Conservation (phyloP, 257 asterid species). For the Marsdenia floribunda region DNA sequence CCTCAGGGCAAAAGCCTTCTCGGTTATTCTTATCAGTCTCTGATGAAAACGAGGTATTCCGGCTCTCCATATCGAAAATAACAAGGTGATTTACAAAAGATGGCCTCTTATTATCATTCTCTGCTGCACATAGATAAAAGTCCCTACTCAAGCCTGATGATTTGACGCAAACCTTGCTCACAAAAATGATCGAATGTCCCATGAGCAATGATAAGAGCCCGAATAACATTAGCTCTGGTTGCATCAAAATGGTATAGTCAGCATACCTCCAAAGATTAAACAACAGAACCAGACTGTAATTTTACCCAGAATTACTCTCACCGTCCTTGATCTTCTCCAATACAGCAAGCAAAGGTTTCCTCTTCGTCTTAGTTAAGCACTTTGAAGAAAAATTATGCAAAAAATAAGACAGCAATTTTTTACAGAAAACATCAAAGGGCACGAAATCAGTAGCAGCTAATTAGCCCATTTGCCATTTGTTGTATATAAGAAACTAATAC, state of each 20-base stretch:
- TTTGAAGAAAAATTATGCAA: constrained; percentile 24
- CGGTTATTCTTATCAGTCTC: constrained; percentile 26
- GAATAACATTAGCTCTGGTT: constrained; percentile 83
- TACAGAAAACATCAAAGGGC: neutral
- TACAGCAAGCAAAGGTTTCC: constrained; percentile 79
- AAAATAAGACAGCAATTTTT: neutral
- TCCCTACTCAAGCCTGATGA: constrained; percentile 71
- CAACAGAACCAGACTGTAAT: neutral
- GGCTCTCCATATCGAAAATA: constrained; percentile 24
- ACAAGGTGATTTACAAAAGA: constrained; percentile 18
- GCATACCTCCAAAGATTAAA: neutral
- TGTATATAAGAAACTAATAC: neutral
- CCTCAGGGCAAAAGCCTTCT: constrained; percentile 59
- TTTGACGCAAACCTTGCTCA: constrained; percentile 78
- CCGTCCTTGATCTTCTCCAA: constrained; percentile 90
- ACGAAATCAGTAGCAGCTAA: neutral
- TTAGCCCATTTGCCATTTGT: neutral
- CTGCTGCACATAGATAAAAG: constrained; percentile 73
- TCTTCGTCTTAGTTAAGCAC: constrained; percentile 82
- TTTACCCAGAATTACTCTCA: constrained; percentile 13
- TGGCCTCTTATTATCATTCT: constrained; percentile 18
- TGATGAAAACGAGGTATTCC: constrained; percentile 44
- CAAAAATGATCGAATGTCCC: constrained; percentile 86
- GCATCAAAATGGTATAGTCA: constrained; percentile 9
- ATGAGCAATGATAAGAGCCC: constrained; percentile 83